These are phyloP conservation scores for Kalanchoe fedtschenkoi DNA, from an alignment of 164 flowering plant genomes.

Conservation along the genomic window DNA sequence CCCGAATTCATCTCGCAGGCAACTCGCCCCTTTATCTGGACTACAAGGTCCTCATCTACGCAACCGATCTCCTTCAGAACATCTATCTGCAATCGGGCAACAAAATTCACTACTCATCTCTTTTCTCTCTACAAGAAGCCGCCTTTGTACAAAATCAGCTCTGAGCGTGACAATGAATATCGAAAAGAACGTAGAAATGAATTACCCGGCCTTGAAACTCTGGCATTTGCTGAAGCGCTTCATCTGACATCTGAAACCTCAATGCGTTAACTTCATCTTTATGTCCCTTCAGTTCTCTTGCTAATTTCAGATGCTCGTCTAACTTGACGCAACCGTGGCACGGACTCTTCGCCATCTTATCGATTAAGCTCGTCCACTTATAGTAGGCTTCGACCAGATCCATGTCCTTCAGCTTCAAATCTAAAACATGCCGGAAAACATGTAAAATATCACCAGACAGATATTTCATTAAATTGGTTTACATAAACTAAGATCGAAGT, in stretches of 20 bases:
- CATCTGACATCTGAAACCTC: constrained; percentile 85
- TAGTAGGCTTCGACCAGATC: constrained; percentile 49
- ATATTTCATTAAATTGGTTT: neutral
- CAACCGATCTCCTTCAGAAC: constrained; percentile 82
- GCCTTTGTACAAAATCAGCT: neutral
- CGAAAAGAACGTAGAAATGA: neutral
- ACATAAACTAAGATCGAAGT: neutral
- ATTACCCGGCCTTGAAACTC: constrained; percentile 97
- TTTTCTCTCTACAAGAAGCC: neutral
- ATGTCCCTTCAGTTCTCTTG: constrained; percentile 44
- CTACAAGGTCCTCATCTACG: constrained; percentile 85
- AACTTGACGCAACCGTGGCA: constrained; percentile 84
- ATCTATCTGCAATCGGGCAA: constrained; percentile 56
- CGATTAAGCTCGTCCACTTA: constrained; percentile 47
- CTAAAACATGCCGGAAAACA: constrained; percentile 25
- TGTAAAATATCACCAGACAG: neutral
- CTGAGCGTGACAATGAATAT: neutral
- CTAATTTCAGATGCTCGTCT: constrained; percentile 60
- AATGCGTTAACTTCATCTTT: constrained; percentile 61
- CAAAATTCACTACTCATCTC: neutral
- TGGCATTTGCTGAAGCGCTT: constrained; percentile 98
- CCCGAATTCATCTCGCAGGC: constrained; percentile 99
- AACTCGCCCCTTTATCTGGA: constrained; percentile 96
- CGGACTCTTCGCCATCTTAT: constrained; percentile 66
- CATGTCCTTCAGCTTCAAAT: constrained; percentile 77